Base-by-base conservation (phyloP, 139 green algal genomes). In the Eudorina sp. region DNA sequence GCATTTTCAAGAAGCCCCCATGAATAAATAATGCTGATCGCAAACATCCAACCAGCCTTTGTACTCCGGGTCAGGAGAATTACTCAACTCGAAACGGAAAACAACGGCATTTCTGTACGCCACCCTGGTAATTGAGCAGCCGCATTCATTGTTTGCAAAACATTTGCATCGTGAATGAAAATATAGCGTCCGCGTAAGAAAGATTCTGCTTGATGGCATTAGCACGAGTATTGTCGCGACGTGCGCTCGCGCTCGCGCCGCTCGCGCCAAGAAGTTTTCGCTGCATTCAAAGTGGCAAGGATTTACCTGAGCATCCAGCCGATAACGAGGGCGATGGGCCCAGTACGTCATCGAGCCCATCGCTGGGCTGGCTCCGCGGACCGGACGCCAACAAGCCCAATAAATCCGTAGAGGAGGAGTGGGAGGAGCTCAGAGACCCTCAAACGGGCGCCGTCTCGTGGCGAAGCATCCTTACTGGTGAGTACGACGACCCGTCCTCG, bases 401-500 rank as follows among this genome's bases (percentile, higher is more conserved):
- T 25, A 88, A 88, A 36, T 55, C 51, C 4, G 0, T 88, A 0
- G 51, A 60, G 36, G 83, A 88, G 13, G 83, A 88, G 31, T 88
- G 83, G 83, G 83, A 82, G 38, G 48, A 72, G 48, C 27, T 82
- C 6, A 36, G 34, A 29, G 68, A 80, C 29, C 43, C 81, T 29
- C 31, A 58, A 11, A 58, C 40, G 6, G 83, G 83, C 9, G 58
- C 40, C 0, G 36, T 72, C 2, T 31, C 25, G 4, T 88, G 68
- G 68, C 69, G 83, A 13, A 82, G 68, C 83, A 23, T 82, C 0
- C 19, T 88, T 19, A 88, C 83, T 6, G 83, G 83, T 88, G 31
- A 72, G 58, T 69, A 69, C 48, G 48, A 55, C 9, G 9, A 9
- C 48, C 11, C 48, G 48, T 55, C n/a, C n/a, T n/a, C n/a, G n/a